Base-by-base conservation (phyloP, 2,329 filamentous ascomycete species). In the Stenocarpella maydis region DNA sequence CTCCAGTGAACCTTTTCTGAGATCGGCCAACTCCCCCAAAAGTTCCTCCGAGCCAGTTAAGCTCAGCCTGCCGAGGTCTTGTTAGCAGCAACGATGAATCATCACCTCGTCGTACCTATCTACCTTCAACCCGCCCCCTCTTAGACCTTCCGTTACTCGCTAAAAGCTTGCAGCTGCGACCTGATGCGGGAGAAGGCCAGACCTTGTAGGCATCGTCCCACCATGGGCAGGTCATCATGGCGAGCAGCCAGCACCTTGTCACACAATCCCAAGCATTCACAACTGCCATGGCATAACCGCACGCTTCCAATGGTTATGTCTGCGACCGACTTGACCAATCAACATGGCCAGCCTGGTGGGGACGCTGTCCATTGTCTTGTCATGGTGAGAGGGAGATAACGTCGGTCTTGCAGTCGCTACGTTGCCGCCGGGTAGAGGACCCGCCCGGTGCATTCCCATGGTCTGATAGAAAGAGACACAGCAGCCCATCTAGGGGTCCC, bases 71-170 rank as follows among this genome's bases (percentile, higher is more conserved):
- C 58, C 58, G 58, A 37, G 58, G 41, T 49, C 43, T 15, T 63
- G 58, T 63, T 63, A 63, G 58, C 43, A 63, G 1, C 28, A 47
- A 63, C 58, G 58, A 63, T 63, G 58, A 63, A 63, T 63, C 58
- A 63, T 63, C 58, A 49, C 43, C n/a, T 47, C 41, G n/a, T n/a
- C n/a, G n/a, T n/a, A n/a, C n/a, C 14, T 19, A 24, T n/a, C 58
- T 49, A 49, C 37, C 58, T 37, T 19, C 21, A 1, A 34, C 9
- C 28, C 17, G 12, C 37, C 28, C 58, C 15, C 2, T 28, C 10
- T 10, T 8, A 47, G 28, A 7, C 12, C n/a, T 24, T 14, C 21
- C 10, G 28, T 10, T 15, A 63, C 49, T 63, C 43, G 58, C 58
- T 49, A 43, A 26, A 49, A 26, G 6, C 43, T 24, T 24, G 58